Base-by-base conservation (phyloP, 495 filamentous ascomycete genomes). In the Hypoxylon cercidicola region DNA sequence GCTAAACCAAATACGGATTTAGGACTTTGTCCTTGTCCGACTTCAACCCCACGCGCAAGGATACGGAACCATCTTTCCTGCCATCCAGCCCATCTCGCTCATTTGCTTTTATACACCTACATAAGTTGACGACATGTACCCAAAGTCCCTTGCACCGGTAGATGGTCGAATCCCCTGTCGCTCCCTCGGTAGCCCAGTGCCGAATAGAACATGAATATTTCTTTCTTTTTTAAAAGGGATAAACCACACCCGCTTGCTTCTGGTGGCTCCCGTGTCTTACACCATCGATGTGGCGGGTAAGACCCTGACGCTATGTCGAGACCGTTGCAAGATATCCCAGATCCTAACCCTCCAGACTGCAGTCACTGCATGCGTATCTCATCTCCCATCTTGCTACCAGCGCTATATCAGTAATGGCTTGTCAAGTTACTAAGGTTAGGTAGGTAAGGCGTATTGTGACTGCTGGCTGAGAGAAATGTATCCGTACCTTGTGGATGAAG, bases 121-220 rank as follows among this genome's bases (percentile, higher is more conserved):
- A 18, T 18, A 21, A 19, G 16, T 34, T 30, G 12, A 15, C 25
- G 30, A 53, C 30, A 43, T 40, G 25, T 28, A 28, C 25, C 25
- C 30, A n/a, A 49, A 50, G 37, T 56, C 63, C 63, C 63, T 66
- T 66, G 15, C 57, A 45, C 62, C 18, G 23, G 34, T 28, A 56
- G 30, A 7, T n/a, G 19, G 39, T 23, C 25, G 49, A 37, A 34
- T 28, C 25, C 25, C 28, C 35, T 51, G 15, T n/a, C 39, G 54
- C 40, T 50, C 62, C 15, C 20, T 32, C 12, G 9, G 32, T 16
- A 45, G 25, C 48, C 19, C 19, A 28, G 25, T 3, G 25, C 25
- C 25, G 25, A 28, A 28, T 28, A 28, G 7, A 28, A 28, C 7
- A 7, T 28, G 25, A 28, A 28, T 48, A 9, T 57, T 47, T 51